These are phyloP conservation scores for Zygnema circumcarinatum DNA, from an alignment of 139 green algal genomes.

Conservation along the genomic window DNA sequence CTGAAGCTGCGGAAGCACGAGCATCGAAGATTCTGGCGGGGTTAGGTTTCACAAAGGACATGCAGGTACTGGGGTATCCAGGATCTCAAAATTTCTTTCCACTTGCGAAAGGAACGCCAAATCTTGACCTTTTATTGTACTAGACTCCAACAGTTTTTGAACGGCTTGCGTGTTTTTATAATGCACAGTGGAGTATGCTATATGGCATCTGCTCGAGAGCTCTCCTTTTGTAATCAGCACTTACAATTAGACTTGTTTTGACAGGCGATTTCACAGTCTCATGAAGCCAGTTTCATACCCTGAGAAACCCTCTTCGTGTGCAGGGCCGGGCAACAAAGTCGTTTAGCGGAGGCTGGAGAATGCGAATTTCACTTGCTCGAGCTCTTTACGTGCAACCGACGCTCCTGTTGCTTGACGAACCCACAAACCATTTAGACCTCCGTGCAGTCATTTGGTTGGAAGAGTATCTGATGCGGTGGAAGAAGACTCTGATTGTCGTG, in stretches of 20 bases:
- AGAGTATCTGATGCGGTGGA: constrained; percentile 93
- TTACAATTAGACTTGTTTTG: too few species aligned
- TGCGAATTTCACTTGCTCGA: constrained; percentile 97
- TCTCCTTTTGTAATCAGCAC: too few species aligned
- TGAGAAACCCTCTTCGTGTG: neutral
- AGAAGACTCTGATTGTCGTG: constrained; percentile 99
- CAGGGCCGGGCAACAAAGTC: constrained; percentile 72
- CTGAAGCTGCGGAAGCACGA: constrained; percentile 83
- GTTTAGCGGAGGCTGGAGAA: constrained; percentile 94
- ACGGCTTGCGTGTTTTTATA: too few species aligned
- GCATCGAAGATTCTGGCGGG: constrained; percentile 97
- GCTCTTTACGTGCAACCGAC: constrained; percentile 98
- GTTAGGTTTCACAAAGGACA: constrained; percentile 88
- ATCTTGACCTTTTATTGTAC: too few species aligned
- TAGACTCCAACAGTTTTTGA: too few species aligned
- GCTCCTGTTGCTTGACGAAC: constrained; percentile 97
- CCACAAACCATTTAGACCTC: constrained; percentile 99
- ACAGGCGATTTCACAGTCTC: too few species aligned
- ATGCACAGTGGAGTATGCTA: too few species aligned
- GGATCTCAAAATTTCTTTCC: neutral
- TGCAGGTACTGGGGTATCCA: too few species aligned
- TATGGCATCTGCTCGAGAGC: too few species aligned
- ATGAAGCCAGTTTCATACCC: neutral
- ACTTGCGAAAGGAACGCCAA: too few species aligned
- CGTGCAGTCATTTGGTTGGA: constrained; percentile 90